Base-by-base conservation (phyloP, 768 basidiomycete genomes). In the Trametes cubensis region DNA sequence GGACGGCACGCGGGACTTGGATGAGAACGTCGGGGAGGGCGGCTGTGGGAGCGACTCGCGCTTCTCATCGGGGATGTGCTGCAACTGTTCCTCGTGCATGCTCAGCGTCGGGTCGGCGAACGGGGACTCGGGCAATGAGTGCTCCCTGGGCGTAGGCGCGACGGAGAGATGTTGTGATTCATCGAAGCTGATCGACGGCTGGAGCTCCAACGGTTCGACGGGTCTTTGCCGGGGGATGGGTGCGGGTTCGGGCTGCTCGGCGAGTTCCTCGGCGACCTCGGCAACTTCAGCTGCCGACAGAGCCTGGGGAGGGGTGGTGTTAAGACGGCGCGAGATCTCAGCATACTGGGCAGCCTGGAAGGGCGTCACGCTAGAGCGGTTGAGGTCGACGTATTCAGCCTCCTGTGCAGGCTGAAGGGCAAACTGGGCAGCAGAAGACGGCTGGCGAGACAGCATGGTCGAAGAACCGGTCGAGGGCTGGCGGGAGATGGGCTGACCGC, bases 301-400 rank as follows among this genome's bases (percentile, higher is more conserved):
- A 44, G 61, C 62, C 11, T 59, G 52, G 4, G 71, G 70, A 8
- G 72, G 69, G 8, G 67, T 65, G 4, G 67, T 34, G 61, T 84
- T 80, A 42, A 92, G 72, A 20, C 77, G 81, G 66, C 81, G 78
- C 6, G 86, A 83, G 58, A 90, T 90, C 67, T 87, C 89, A 20
- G 79, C 83, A 67, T 91, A 91, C 71, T 92, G 90, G 0, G 79
- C 81, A 42, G 87, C 89, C 69, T 92, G 90, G 80, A 81, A 89
- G 0, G 89, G 89, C 3, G 88, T 85, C 2, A 90, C 83, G 67
- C 88, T 89, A 18, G 85, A 85, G 46, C 90, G 80, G 69, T 74
- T 77, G 44, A 92, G 77, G 66, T 91, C 86, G 40, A 85, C 78
- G 58, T 91, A 90, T 62, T 85, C 82, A 13, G 76, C 68, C 42